Evolutionary conservation across 2,329 filamentous ascomycete species (phyloP).

Genomic region (Fusarium goolgardi): DNA sequence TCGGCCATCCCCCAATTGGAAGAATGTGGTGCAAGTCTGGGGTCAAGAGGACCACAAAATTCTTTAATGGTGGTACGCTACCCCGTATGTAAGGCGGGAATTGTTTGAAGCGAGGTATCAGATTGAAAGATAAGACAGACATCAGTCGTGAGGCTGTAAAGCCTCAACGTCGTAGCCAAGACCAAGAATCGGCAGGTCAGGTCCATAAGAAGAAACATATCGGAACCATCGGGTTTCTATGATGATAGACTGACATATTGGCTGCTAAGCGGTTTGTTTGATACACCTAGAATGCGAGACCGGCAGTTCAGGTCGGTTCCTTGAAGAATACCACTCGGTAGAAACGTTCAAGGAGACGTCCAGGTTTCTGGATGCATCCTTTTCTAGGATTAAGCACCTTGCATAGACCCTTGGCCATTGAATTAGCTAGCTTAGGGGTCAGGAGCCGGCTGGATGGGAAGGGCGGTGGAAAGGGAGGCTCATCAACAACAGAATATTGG

Average conservation of each 20-base stretch:
- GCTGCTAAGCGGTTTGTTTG: conserved; percentile 26
- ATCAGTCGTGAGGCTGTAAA: background rate
- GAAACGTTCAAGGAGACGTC: background rate
- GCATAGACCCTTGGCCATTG: background rate
- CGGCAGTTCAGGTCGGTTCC: conserved; percentile 34
- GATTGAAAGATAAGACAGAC: background rate
- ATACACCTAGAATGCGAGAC: conserved; percentile 35
- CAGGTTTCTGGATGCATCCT: conserved; percentile 14
- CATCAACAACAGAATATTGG: conserved; percentile 9
- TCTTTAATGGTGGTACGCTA: conserved; percentile 4
- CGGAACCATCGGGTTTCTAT: conserved; percentile 8
- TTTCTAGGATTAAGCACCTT: conserved; percentile 3
- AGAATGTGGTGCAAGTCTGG: conserved; percentile 36
- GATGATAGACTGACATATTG: conserved; percentile 21
- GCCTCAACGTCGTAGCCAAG: background rate
- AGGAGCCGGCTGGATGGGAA: conserved; percentile 37
- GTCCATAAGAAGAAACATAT: background rate
- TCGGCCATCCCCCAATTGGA: conserved; percentile 42
- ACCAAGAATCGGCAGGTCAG: background rate
- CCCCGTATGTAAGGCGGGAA: conserved; percentile 20
- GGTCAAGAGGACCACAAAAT: conserved; percentile 18
- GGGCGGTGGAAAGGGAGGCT: conserved; percentile 7
- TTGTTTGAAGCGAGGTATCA: conserved; percentile 20
- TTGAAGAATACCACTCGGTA: conserved; percentile 17
- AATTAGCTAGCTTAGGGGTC: conserved; percentile 2